Conservation (phyloP, 306 rosid species). For the Castanospermum australe region DNA sequence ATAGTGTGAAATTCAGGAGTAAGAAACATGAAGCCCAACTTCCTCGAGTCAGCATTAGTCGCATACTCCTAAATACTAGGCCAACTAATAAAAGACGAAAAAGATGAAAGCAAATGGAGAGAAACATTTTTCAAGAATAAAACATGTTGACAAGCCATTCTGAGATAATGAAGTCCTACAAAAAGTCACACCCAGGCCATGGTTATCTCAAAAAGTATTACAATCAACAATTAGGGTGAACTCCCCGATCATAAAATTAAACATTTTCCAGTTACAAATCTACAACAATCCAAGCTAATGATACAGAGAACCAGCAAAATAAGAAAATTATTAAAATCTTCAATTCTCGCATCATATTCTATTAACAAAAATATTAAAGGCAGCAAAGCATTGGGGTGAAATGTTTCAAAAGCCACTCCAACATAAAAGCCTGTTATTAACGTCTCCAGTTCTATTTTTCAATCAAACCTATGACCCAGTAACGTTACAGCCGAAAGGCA, state of each 20-base stretch:
- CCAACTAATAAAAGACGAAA: slow-evolving; percentile 14
- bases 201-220: not conserved
- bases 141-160: not conserved
- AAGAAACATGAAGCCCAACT: not conserved
- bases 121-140: not conserved
- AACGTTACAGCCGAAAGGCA: not conserved
- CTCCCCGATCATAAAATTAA: not conserved
- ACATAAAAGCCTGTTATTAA: not conserved
- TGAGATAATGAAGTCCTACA: not conserved
- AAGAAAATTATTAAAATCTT: not conserved
- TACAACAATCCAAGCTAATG: not conserved
- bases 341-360: not conserved
- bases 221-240: not conserved
- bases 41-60: not conserved
- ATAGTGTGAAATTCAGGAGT: not conserved
- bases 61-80: not conserved
- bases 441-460: not conserved
- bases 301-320: not conserved
- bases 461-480: not conserved
- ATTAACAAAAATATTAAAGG: not conserved
- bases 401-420: not conserved
- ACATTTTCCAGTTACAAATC: too few relatives aligned
- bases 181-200: not conserved
- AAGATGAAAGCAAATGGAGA: not conserved
- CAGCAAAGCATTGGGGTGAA: not conserved